phyloP scores from a whole-genome alignment of 2,329 filamentous ascomycete species.

The Colletotrichum siamense region DNA sequence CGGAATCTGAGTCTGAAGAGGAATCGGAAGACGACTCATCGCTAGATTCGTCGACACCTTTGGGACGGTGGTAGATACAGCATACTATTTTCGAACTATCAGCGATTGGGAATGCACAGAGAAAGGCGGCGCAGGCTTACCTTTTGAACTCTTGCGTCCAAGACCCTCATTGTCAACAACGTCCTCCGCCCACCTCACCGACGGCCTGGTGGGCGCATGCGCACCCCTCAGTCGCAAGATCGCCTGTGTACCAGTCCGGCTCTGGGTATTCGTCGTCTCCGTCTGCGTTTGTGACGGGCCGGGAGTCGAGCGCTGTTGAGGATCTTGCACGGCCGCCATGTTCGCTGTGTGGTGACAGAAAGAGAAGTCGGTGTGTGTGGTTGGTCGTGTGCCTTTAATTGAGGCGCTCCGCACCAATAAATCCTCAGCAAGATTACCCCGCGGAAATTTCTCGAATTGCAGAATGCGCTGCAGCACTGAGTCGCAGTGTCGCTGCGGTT shows the following conservation, averaged over 20 bases:
- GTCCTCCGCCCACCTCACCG: constrained; percentile 90
- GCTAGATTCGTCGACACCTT: constrained; percentile 81
- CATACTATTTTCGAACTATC: constrained; percentile 68
- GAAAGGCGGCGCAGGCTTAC: constrained; percentile 47
- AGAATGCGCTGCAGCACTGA: not conserved
- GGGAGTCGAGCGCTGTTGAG: constrained; percentile 30
- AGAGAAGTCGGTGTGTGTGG: constrained; percentile 7
- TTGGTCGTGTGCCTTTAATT: not conserved
- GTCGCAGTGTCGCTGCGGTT: not conserved
- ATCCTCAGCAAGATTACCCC: not conserved
- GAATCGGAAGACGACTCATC: constrained; percentile 68
- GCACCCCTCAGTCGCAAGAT: constrained; percentile 60
- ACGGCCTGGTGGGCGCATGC: constrained; percentile 52
- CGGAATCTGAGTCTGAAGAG: constrained; percentile 55
- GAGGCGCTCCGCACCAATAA: not conserved
- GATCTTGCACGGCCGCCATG: constrained; percentile 30
- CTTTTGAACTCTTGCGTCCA: constrained; percentile 93
- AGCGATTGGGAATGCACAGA: not conserved
- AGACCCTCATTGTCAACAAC: constrained; percentile 96
- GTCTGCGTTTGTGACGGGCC: constrained; percentile 40
- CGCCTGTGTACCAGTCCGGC: constrained; percentile 34
- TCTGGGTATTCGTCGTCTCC: constrained; percentile 29
- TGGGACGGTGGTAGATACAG: constrained; percentile 95
- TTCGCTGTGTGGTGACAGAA: not conserved
- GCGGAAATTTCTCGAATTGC: constrained; percentile 7